Percentiles rank a stretch among this genome's conserved stretches.
Conservation (phyloP, 495 filamentous ascomycete genomes). For the Stereocaulon alpinum region DNA sequence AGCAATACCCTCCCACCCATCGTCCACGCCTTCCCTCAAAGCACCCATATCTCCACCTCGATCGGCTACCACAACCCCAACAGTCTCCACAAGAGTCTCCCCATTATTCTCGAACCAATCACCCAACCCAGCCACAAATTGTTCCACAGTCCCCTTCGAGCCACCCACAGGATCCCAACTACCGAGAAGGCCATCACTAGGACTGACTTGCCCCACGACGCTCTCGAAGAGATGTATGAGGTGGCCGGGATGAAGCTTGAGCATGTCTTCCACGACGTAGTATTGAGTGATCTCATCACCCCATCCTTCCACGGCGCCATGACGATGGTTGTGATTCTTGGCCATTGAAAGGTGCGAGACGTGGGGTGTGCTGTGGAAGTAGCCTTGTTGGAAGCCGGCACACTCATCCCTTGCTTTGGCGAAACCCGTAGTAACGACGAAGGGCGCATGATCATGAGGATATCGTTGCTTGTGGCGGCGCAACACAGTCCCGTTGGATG, state of each 20-base stretch:
- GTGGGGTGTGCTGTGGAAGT: conserved; percentile 22
- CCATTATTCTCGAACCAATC: conserved; percentile 58
- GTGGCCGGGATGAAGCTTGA: conserved; percentile 52
- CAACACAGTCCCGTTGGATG: conserved; percentile 49
- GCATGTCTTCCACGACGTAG: conserved; percentile 56
- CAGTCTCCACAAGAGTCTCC: conserved; percentile 46
- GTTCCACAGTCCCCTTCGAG: conserved; percentile 44
- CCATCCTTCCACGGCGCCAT: conserved; percentile 44
- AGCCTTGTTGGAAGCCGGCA: conserved; percentile 3
- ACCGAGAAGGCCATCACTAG: neutral
- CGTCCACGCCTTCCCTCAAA: conserved; percentile 11
- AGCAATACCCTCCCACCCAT: conserved; percentile 15
- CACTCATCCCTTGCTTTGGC: conserved; percentile 30
- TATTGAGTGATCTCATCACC: conserved; percentile 54
- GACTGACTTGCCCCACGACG: conserved; percentile 24
- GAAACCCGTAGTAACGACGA: conserved; percentile 42
- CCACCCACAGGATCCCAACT: conserved; percentile 5
- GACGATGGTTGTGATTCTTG: conserved; percentile 31
- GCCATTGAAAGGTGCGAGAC: conserved; percentile 8
- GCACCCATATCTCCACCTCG: conserved; percentile 29
- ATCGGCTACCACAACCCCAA: conserved; percentile 37
- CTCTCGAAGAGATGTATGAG: conserved; percentile 46
- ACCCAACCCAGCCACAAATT: conserved; percentile 39
- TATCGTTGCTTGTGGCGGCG: conserved; percentile 47
- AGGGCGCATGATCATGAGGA: conserved; percentile 38